Evolutionary conservation across 352 stramenopile genomes (phyloP).

Genomic region (Phytophthora multivora): DNA sequence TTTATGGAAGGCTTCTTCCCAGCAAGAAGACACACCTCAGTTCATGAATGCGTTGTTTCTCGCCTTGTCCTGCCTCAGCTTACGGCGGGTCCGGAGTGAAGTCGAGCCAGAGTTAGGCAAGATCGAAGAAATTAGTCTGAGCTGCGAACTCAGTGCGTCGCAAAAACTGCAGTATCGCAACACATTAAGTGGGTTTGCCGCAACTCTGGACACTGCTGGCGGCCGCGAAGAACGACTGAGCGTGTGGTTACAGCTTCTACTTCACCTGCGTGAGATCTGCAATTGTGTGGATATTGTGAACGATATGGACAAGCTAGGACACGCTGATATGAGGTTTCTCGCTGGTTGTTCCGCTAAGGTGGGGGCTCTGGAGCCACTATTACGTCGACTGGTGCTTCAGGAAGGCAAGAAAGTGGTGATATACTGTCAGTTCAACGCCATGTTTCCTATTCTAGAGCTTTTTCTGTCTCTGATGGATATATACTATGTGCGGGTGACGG

Average conservation of each 20-base stretch:
- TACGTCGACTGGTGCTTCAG: slow-evolving; percentile 57
- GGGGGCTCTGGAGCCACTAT: slow-evolving; percentile 50
- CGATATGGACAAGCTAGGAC: slow-evolving; percentile 75
- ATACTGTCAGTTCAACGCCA: slow-evolving; percentile 75
- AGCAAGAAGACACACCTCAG: slow-evolving; percentile 29
- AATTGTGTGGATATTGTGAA: slow-evolving; percentile 83
- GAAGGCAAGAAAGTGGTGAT: slow-evolving; percentile 77
- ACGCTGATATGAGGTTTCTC: slow-evolving; percentile 70
- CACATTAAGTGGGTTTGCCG: slow-evolving; percentile 55
- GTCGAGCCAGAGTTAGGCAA: slow-evolving; percentile 82
- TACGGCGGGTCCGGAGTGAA: slow-evolving; percentile 74
- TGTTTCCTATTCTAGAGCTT: slow-evolving; percentile 80
- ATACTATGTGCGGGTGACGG: slow-evolving; percentile 68
- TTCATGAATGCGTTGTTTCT: slow-evolving; percentile 53
- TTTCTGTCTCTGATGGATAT: slow-evolving; percentile 69
- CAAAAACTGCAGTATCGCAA: slow-evolving; percentile 77
- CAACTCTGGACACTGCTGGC: slow-evolving; percentile 40
- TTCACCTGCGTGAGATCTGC: slow-evolving; percentile 73
- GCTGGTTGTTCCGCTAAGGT: slow-evolving; percentile 70
- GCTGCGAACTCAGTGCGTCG: slow-evolving; percentile 53
- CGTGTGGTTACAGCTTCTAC: slow-evolving; percentile 66
- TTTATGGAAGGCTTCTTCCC: slow-evolving; percentile 49
- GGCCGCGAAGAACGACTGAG: slow-evolving; percentile 59
- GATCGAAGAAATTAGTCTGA: slow-evolving; percentile 83
- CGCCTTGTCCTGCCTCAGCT: slow-evolving; percentile 59